phyloP scores from a whole-genome alignment of 2,329 filamentous ascomycete genomes.

The Gnomoniopsis sp. region DNA sequence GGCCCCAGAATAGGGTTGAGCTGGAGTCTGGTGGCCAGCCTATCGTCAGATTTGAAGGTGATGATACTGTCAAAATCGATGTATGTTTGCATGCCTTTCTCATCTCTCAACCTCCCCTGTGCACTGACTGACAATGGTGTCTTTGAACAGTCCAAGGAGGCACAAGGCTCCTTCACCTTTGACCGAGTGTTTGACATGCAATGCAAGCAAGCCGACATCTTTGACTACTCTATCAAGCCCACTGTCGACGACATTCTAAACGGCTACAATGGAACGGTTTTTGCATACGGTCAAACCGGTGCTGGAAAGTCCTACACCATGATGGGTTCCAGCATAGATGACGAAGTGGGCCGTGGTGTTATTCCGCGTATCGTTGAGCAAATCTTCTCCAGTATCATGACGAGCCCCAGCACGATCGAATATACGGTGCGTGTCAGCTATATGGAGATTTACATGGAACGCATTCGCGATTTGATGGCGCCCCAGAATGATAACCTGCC shows the following conservation, averaged over 20 bases:
- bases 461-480: slow-evolving; percentile 86
- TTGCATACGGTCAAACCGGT: slow-evolving; percentile 97
- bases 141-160: slow-evolving; percentile 68
- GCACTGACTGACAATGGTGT: background rate
- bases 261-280: slow-evolving; percentile 98
- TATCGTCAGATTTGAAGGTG: slow-evolving; percentile 83
- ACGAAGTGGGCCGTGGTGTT: slow-evolving; percentile 83
- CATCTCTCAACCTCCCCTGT: background rate
- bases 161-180: slow-evolving; percentile 86
- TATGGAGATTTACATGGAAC: slow-evolving; percentile 99
- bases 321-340: slow-evolving; percentile 95
- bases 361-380: slow-evolving; percentile 97
- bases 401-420: slow-evolving; percentile 89
- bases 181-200: slow-evolving; percentile 96
- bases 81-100: slow-evolving; percentile 49
- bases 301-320: slow-evolving; percentile 99
- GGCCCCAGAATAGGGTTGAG: slow-evolving; percentile 95
- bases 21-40: slow-evolving; percentile 85
- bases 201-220: slow-evolving; percentile 87
- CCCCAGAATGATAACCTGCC: slow-evolving; percentile 95
- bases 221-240: slow-evolving; percentile 93
- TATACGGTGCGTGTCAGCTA: slow-evolving; percentile 99
- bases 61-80: slow-evolving; percentile 83
- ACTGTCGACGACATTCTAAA: slow-evolving; percentile 98
- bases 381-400: slow-evolving; percentile 92